Evolutionary conservation across 139 green algal species (phyloP).

Genomic region (Chlamydomonas urium): DNA sequence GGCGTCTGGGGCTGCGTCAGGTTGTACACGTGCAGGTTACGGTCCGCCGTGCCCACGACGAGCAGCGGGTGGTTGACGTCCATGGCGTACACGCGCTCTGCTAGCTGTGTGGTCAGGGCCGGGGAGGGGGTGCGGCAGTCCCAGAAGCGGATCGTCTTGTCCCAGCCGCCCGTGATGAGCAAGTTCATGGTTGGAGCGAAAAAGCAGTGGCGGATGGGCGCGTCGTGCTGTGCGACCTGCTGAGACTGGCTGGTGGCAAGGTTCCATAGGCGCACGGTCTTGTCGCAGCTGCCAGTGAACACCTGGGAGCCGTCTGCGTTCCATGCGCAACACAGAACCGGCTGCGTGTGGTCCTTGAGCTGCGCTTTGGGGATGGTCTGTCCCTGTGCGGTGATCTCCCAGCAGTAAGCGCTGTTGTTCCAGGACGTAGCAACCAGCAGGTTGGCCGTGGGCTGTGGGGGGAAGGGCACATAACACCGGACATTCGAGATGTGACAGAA

Average conservation of each 20-base stretch:
- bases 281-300: slow-evolving; percentile 81
- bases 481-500: not conserved
- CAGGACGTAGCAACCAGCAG: slow-evolving; percentile 85
- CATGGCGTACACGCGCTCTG: slow-evolving; percentile 89
- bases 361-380: slow-evolving; percentile 77
- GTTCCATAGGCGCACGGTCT: slow-evolving; percentile 90
- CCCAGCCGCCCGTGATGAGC: slow-evolving; percentile 79
- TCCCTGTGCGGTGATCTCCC: slow-evolving; percentile 52
- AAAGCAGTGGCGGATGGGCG: slow-evolving; percentile 62
- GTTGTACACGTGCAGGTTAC: slow-evolving; percentile 50
- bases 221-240: slow-evolving; percentile 83
- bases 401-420: slow-evolving; percentile 74
- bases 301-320: slow-evolving; percentile 71
- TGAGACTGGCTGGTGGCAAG: slow-evolving; percentile 77
- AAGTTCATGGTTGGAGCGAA: slow-evolving; percentile 75
- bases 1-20: slow-evolving; percentile 12
- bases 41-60: slow-evolving; percentile 74
- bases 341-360: slow-evolving; percentile 62
- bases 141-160: slow-evolving; percentile 53
- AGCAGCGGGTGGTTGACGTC: slow-evolving; percentile 72
- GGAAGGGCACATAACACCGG: not conserved
- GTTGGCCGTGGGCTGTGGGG: slow-evolving; percentile 58
- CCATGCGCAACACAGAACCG: slow-evolving; percentile 85
- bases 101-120: slow-evolving; percentile 39
- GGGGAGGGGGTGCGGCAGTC: slow-evolving; percentile 36